Base-by-base conservation (phyloP, 116 monocot genomes). In the Dioscorea cayenensis region DNA sequence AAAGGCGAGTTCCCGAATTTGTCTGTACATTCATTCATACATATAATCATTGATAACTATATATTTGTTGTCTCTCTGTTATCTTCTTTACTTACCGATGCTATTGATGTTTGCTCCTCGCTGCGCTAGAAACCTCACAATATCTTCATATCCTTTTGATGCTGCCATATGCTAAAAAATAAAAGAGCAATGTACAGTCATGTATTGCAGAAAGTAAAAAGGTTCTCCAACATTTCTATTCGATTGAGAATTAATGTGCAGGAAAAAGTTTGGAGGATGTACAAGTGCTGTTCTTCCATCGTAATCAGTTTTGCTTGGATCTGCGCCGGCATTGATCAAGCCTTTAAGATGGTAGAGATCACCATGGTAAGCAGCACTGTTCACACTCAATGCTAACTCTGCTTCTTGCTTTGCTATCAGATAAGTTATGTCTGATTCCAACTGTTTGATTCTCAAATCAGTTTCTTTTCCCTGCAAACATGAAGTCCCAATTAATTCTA, bases 281-380 rank as follows among this genome's bases (percentile, higher is more conserved):
- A 91, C 87, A 43, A 87, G 76, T 63, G 85, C 78, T 28, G 91
- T 87, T 32, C 91, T 83, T 19, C 91, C 87, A 76, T 87, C 83
- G 70, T 91, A 87, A 62, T 87, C 81, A 3, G 76, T 59, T 80
- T 83, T 87, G 71, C 71, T 82, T 55, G 85, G 87, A 83, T 91
- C 87, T 63, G 81, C 85, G 35, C 91, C 91, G 2, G 83, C 83
- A 69, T 85, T 83, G n/a, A 91, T 79, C 61, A 91, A 71, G 11
- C 68, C 80, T 81, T 87, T 87, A 28, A 91, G 79, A 77, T 72
- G 83, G 27, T 76, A 59, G 36, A 87, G 64, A 51, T 85, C 85
- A 25, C 87, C 85, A 65, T 87, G 76, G 38, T 85, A 85, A 36
- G 85, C 87, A 38, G 87, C 85, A 83, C 79, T 83, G 50, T 87